Conservation (phyloP, 768 basidiomycete species). For the Tulasnella sp. region DNA sequence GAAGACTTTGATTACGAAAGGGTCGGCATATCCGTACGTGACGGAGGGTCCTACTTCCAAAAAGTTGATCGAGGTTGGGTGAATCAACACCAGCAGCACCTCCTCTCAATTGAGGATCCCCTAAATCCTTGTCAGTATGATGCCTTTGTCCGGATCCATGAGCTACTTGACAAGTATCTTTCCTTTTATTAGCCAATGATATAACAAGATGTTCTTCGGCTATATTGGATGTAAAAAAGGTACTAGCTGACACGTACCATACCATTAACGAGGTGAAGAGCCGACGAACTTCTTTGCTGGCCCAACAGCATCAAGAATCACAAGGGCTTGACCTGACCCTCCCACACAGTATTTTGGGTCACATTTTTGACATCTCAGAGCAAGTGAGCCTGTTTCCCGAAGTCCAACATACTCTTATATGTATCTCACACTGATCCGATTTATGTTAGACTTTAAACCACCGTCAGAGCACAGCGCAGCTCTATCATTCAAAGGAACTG, state of each 20-base stretch:
- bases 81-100: conserved; percentile 39
- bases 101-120: conserved; percentile 88
- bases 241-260: conserved; percentile 63
- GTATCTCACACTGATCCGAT: too few relatives aligned
- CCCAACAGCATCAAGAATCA: too few relatives aligned
- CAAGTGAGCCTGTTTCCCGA: too few relatives aligned
- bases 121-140: conserved; percentile 66
- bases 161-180: background rate
- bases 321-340: too few relatives aligned
- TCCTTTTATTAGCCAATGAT: conserved; percentile 58
- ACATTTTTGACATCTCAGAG: too few relatives aligned
- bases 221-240: conserved; percentile 66
- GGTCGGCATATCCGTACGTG: conserved; percentile 74
- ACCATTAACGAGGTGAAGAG: too few relatives aligned
- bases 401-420: too few relatives aligned
- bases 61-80: conserved; percentile 76
- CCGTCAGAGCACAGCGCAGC: too few relatives aligned
- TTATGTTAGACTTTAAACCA: too few relatives aligned
- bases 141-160: conserved; percentile 13
- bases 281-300: too few relatives aligned
- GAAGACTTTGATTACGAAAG: conserved; percentile 81
- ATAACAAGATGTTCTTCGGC: conserved; percentile 81
- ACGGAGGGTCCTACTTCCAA: conserved; percentile 80
- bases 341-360: too few relatives aligned
- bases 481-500: too few relatives aligned